A percentile compares a stretch with the other conserved stretches of the same genome.
These are phyloP conservation scores for Fusarium setosum DNA, from an alignment of 2,329 filamentous ascomycete species.

Conservation along the genomic window DNA sequence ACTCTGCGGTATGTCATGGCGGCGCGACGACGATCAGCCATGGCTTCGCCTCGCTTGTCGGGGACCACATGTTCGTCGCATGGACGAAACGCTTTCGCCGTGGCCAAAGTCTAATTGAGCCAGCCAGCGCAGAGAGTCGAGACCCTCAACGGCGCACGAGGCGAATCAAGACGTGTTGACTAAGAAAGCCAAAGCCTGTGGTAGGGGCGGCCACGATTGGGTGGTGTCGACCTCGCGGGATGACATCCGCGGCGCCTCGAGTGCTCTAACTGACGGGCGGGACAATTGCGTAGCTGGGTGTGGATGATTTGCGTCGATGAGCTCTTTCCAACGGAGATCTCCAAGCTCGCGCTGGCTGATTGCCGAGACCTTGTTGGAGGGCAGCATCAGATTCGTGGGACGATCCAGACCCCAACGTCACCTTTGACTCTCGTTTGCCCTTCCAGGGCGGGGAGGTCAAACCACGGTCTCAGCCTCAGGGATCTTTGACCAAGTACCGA, in stretches of 20 bases:
- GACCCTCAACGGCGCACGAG: slow-evolving; percentile 28
- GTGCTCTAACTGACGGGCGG: neutral
- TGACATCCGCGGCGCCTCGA: slow-evolving; percentile 37
- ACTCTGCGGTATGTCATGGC: slow-evolving; percentile 15
- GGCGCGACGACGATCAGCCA: slow-evolving; percentile 8
- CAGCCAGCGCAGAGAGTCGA: slow-evolving; percentile 18
- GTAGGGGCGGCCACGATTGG: slow-evolving; percentile 9
- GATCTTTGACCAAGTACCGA: slow-evolving; percentile 10
- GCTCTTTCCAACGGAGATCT: slow-evolving; percentile 19
- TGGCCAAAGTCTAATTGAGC: slow-evolving; percentile 35
- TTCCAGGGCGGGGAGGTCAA: neutral
- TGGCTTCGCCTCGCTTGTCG: neutral
- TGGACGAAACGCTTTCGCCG: slow-evolving; percentile 37
- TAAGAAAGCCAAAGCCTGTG: neutral
- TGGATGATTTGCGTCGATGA: slow-evolving; percentile 28
- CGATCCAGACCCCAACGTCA: slow-evolving; percentile 37
- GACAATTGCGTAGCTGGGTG: slow-evolving; percentile 6
- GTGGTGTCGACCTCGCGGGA: slow-evolving; percentile 30
- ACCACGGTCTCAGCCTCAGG: slow-evolving; percentile 4
- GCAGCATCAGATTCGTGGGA: slow-evolving; percentile 15
- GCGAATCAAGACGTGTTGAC: slow-evolving; percentile 2
- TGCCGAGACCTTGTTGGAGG: neutral
- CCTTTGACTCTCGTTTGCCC: slow-evolving; percentile 30
- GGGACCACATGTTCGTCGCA: slow-evolving; percentile 35
- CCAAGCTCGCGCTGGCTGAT: slow-evolving; percentile 3